Evolutionary conservation across 176 grass and related monocot genomes (phyloP).

Genomic region (Bothriochloa decipiens): DNA sequence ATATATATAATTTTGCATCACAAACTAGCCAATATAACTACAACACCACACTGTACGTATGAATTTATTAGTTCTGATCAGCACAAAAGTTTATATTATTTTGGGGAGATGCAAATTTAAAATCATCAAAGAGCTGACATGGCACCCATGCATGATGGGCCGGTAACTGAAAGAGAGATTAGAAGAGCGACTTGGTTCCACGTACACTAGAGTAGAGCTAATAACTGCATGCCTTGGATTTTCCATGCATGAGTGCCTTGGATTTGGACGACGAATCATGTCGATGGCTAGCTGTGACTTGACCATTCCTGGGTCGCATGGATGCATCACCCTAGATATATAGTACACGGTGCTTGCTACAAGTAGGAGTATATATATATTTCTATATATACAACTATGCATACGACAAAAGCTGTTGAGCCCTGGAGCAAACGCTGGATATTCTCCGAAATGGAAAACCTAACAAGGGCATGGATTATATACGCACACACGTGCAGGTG

Average conservation of each 20-base stretch:
- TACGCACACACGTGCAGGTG: background rate
- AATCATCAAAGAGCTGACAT: constrained; percentile 3
- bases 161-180: too few species aligned
- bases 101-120: background rate
- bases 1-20: too few species aligned
- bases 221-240: too few species aligned
- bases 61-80: background rate
- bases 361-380: background rate
- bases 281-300: background rate
- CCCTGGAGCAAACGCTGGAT: background rate
- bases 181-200: too few species aligned
- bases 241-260: background rate
- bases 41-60: too few species aligned
- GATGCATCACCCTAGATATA: background rate
- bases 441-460: constrained; percentile 33
- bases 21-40: too few species aligned
- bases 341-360: constrained; percentile 12
- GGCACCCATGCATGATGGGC: constrained; percentile 23
- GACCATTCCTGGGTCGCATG: background rate
- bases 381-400: background rate
- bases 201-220: background rate
- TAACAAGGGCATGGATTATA: background rate
- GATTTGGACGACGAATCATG: background rate
- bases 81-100: background rate
- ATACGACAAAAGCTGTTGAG: background rate